Evolutionary conservation across 2,329 filamentous ascomycete genomes (phyloP), one percentile per base, ranked within the genome.

Genomic region (Pseudogymnoascus destructans): DNA sequence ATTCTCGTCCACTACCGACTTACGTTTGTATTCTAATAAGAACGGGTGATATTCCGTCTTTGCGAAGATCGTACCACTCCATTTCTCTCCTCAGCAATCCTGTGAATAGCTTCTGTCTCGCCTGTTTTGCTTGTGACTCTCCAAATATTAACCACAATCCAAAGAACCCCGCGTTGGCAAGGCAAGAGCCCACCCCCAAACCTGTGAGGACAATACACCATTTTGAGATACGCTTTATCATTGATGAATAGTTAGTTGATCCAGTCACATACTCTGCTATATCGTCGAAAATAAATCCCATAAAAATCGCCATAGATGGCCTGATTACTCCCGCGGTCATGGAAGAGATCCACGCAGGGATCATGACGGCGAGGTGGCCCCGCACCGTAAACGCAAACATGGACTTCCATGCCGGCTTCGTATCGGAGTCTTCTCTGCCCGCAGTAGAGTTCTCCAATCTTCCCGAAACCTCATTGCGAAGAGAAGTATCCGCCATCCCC

Each of bases 61-160:
- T 75, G 57, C 84, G 78, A 15, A 77, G 74, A 68, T 96, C 90
- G 66, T 88, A 95, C 90, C 91, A 97, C 49, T 78, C 76, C 67
- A 93, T 80, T 10, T 92, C 81, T 66, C 85, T 89, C 5, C 74
- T 71, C n/a, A 95, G 68, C 33, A 97, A 73, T 1, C 79, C 79
- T 1, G 73, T 65, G 66, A 95, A 95, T 2, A 93, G 71, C 4
- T 72, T 73, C 13, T 77, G 73, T 4, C 89, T 79, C 5, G 82
- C 83, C 52, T 72, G 79, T 30, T 78, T 79, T 0, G 86, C 89
- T 63, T 95, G 89, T 1, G 89, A 66, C 70, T 96, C 91, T 11
- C 91, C 88, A 69, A 93, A 93, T 0, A 79, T 68, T 27, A 92
- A 74, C 83, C 91, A 96, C 0, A 80, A 70, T 1, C 77, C 76